Evolutionary conservation across 306 rosid genomes (phyloP).

Genomic region (Castanea crenata): DNA sequence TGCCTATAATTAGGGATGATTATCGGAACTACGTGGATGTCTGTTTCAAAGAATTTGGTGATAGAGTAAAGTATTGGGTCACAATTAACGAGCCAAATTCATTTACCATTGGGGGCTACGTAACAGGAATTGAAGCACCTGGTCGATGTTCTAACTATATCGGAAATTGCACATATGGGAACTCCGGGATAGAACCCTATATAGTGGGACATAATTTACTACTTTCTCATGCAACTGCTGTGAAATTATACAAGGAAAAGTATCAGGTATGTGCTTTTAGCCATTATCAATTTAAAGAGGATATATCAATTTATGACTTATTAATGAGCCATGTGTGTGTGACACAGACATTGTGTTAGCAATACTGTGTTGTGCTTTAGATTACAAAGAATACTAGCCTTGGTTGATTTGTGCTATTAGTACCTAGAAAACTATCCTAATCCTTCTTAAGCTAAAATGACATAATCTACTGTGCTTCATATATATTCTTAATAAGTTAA

Average conservation of each 20-base stretch:
- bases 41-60: constrained; percentile 62
- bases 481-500: no score
- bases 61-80: constrained; percentile 68
- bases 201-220: constrained; percentile 35
- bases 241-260: constrained; percentile 27
- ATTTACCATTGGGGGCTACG: constrained; percentile 30
- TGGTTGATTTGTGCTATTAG: no score
- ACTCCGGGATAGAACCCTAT: constrained; percentile 46
- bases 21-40: constrained; percentile 52
- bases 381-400: no score
- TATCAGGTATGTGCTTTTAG: constrained; percentile 13
- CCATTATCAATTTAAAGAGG: no score
- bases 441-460: no score
- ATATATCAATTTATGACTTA: no score
- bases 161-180: constrained; percentile 41
- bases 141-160: constrained; percentile 46
- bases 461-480: no score
- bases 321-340: no score
- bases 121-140: constrained; percentile 43
- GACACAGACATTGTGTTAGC: no score
- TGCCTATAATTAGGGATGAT: constrained; percentile 37
- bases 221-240: constrained; percentile 45
- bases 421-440: no score
- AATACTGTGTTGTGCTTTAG: no score
- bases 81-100: constrained; percentile 57